Base-by-base conservation (phyloP, 805 yeast species). In the Wickerhamiella azyma region DNA sequence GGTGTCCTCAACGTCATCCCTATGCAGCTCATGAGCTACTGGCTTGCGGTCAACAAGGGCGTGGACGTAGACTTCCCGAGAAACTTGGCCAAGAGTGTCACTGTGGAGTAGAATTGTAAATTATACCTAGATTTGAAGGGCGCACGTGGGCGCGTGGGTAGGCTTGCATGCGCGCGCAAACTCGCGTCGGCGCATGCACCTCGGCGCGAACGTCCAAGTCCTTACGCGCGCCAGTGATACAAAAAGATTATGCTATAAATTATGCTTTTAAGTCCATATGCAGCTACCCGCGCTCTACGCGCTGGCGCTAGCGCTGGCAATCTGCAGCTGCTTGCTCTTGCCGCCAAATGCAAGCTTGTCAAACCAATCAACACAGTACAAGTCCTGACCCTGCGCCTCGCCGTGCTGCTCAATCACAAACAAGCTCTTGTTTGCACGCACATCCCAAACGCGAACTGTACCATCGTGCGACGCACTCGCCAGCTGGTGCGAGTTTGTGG, bases 21-120 rank as follows among this genome's bases (percentile, higher is more conserved):
- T 47, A 66, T 92, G 62, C 99, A 92, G 66, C 73, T 92, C 65
- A 86, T 88, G 77, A 81, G 96, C 60, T 92, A 92, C 70, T 88
- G 95, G 92, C 74, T 92, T 59, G 96, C 98, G 46, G 89, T 85
- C 46, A 78, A 80, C 66, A 83, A 89, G 62, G 97, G 96, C 36
- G 81, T 84, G 56, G 94, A 92, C 61, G 98, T 94, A 48, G 99
- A 92, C 66, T 89, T 89, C 79, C 99, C 99, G 54, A 79, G 98
- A 69, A 92, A 92, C 71, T 75, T 92, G 68, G 99, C 99, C 52
- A 92, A 92, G 71, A 81, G 95, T 43, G 99, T 92, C 48, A 92
- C 99, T 41, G 98, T 92, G 52, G 97, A 86, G 70, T 88, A 70
- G 62, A 43, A 17, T 10, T 5, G 32, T 21, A 21, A 21, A 21